Evolutionary conservation across 2,329 filamentous ascomycete species (phyloP).

Genomic region (Xylariaceae sp.): DNA sequence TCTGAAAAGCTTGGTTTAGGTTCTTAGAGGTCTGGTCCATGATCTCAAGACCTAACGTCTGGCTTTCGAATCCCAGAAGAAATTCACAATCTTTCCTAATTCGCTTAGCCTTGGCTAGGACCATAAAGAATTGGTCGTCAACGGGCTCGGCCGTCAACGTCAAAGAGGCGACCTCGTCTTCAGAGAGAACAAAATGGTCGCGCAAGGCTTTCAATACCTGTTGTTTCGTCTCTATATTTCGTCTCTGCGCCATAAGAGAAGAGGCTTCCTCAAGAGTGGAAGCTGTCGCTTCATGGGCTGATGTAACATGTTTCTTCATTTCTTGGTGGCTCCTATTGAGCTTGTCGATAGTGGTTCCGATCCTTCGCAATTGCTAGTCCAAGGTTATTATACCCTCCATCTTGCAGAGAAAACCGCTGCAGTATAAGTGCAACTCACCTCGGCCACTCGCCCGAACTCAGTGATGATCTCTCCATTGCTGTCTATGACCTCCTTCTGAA

Average conservation of each 20-base stretch:
- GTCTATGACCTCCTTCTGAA: slow-evolving; percentile 90
- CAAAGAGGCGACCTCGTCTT: slow-evolving; percentile 75
- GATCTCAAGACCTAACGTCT: slow-evolving; percentile 83
- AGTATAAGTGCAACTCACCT: slow-evolving; percentile 54
- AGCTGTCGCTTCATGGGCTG: slow-evolving; percentile 74
- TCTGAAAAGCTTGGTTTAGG: slow-evolving; percentile 89
- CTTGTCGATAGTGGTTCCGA: slow-evolving; percentile 75
- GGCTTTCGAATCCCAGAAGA: slow-evolving; percentile 85
- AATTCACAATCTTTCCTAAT: slow-evolving; percentile 89
- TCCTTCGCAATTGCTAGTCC: slow-evolving; percentile 74
- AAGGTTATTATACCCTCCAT: not conserved
- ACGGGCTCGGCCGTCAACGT: slow-evolving; percentile 81
- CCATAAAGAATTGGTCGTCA: slow-evolving; percentile 79
- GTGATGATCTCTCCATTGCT: slow-evolving; percentile 87
- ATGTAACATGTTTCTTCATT: slow-evolving; percentile 76
- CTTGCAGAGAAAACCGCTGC: not conserved
- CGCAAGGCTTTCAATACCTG: slow-evolving; percentile 76
- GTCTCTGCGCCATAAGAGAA: slow-evolving; percentile 70
- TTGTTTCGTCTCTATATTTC: slow-evolving; percentile 78
- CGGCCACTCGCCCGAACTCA: slow-evolving; percentile 87
- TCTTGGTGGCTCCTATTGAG: slow-evolving; percentile 79
- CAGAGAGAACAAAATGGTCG: slow-evolving; percentile 80
- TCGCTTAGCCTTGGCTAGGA: slow-evolving; percentile 78
- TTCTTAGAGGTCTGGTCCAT: slow-evolving; percentile 89
- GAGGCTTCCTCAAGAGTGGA: slow-evolving; percentile 78